Base-by-base conservation (phyloP, 164 flowering plant species). In the Aristolochia contorta region DNA sequence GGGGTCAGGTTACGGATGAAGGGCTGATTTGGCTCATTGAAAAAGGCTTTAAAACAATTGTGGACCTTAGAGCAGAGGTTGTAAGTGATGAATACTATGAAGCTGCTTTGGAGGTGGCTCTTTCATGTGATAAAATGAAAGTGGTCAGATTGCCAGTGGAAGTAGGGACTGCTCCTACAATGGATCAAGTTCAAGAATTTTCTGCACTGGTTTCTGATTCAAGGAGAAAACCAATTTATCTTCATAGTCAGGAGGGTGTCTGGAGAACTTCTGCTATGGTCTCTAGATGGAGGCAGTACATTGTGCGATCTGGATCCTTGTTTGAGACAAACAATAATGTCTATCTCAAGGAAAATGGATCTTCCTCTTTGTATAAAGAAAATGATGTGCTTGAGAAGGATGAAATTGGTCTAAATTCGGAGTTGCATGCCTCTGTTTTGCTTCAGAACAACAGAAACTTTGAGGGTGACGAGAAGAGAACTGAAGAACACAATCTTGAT, bases 1-100 rank as follows among this genome's bases (percentile, higher is more conserved):
- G 98, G 58, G 89, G 98, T 48, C 97, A 87, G 79, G n/a, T 93
- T 54, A 86, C 93, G 9, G 97, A 81, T 64, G 98, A 93, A 75
- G n/a, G 86, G 65, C 64, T 89, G 63, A 69, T 66, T 60, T 93
- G 96, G 96, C 72, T 93, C 43, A 22, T 89, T 46, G 84, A 80
- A 46, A 80, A 72, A 67, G 94, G 87, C 43, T 87, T 63, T 67
- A 86, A 77, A 74, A 87, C 94, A 19, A 80, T 93, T 58, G 82
- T 93, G n/a, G 98, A 93, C 74, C 83, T 93, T 50, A 80, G 98
- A 71, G 89, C 82, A n/a, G 98, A 93, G 74, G 69, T 33, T 65
- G 79, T 89, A 33, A 84, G 82, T 59, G 97, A 93, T 73, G 77
- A 71, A 30, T 76, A 80, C 56, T 93, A 83, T 71, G 65, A 79